Evolutionary conservation across 257 asterid species (phyloP), one percentile per base, ranked within the genome.

Genomic region (Paulownia fortunei): DNA sequence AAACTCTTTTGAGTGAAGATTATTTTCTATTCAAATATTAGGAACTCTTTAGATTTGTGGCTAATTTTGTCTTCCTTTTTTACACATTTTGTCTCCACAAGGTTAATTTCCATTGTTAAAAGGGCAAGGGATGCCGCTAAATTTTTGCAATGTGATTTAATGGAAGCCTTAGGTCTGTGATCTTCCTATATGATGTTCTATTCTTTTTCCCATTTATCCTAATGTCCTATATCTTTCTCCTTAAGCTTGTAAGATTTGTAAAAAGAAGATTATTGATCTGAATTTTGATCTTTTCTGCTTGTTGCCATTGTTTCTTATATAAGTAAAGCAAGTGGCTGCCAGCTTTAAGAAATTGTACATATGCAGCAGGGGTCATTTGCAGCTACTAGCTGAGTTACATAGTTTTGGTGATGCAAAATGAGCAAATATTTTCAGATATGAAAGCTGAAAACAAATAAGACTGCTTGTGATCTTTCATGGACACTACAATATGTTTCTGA

Each of bases 321-420:
- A 47, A 30, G 37, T 23, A 63, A 26, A 19, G 37, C 61, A n/a
- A 67, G 34, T 54, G 61, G 52, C 23, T 55, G 46, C 23, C 69
- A 42, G 49, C 12, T 32, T 34, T 37, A 7, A 64, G 5, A 64
- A 18, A 13, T 23, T 26, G 62, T 46, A 74, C 69, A 41, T 68
- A 55, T 67, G 76, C 30, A 24, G 76, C 30, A 24, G 59, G 76
- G 44, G 12, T 51, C 36, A 51, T 30, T 54, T 23, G 58, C 21
- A 30, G 49, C 68, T 41, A 62, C 58, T 24, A 30, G 26, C 34
- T 72, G 5, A 65, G 56, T 65, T 65, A 15, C 72, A 46, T 42
- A 69, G 18, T 69, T 77, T 46, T 69, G 82, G 67, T 71, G 78
- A 62, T 51, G 73, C 82, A 79, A 79, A 79, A 61, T 63, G 73